phyloP scores from a whole-genome alignment of 164 flowering plant genomes.

The Echeveria elegans region DNA sequence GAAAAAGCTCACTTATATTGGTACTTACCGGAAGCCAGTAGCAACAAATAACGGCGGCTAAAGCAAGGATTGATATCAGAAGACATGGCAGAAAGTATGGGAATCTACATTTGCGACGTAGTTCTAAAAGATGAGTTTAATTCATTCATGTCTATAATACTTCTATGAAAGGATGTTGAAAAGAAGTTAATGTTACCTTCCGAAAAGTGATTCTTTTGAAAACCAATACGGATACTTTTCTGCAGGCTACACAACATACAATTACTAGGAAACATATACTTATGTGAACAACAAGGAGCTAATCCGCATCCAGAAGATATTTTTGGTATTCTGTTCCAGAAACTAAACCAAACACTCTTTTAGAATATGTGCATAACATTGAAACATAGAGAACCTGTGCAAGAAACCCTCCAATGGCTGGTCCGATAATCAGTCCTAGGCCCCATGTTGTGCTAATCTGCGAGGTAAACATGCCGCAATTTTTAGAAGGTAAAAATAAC shows the following conservation, averaged over 20 bases:
- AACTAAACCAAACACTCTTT: neutral
- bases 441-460: conserved; percentile 6
- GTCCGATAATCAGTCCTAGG: conserved; percentile 6
- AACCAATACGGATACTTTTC: conserved; percentile 32
- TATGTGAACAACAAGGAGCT: neutral
- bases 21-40: conserved; percentile 34
- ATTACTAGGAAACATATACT: neutral
- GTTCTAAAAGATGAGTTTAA: neutral
- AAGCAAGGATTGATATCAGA: conserved; percentile 27
- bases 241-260: conserved; percentile 24
- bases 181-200: conserved; percentile 16
- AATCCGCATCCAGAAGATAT: neutral
- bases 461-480: neutral
- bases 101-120: conserved; percentile 23
- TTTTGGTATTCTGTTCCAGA: no score
- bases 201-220: conserved; percentile 30
- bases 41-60: conserved; percentile 17
- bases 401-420: neutral
- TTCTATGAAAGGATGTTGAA: neutral
- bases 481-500: neutral
- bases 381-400: neutral
- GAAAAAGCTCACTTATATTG: neutral
- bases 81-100: conserved; percentile 46
- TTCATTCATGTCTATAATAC: no score
- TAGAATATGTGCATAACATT: no score